phyloP scores from a whole-genome alignment of 2,329 filamentous ascomycete genomes.

The Simplicillium aogashimaense region DNA sequence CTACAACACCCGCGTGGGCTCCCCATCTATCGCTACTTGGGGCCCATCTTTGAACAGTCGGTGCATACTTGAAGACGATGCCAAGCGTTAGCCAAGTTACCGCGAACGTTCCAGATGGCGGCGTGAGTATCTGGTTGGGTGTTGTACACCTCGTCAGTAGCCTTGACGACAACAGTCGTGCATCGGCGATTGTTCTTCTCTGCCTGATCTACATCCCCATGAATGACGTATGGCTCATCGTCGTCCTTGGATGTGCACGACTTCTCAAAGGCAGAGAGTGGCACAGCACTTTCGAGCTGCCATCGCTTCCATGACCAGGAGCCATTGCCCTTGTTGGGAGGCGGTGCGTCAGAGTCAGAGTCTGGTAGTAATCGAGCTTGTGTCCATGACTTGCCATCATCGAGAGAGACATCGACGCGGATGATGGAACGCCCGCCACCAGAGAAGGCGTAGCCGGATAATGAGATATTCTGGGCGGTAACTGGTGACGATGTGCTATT shows the following conservation, averaged over 20 bases:
- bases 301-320: slow-evolving; percentile 57
- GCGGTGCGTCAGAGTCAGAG: slow-evolving; percentile 17
- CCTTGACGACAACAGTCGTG: slow-evolving; percentile 51
- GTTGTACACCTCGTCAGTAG: slow-evolving; percentile 56
- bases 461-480: slow-evolving; percentile 19
- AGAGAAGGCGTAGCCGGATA: slow-evolving; percentile 58
- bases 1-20: too few species aligned
- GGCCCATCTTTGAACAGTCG: slow-evolving; percentile 13
- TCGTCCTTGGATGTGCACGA: neutral
- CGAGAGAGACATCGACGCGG: slow-evolving; percentile 57
- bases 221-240: too few species aligned
- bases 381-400: slow-evolving; percentile 54
- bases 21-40: too few species aligned
- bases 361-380: slow-evolving; percentile 51
- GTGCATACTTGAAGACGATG: slow-evolving; percentile 40
- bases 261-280: slow-evolving; percentile 18
- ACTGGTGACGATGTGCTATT: neutral
- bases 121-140: slow-evolving; percentile 52
- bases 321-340: slow-evolving; percentile 30
- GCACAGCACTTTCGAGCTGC: slow-evolving; percentile 42
- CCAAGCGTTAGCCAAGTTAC: slow-evolving; percentile 59
- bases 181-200: slow-evolving; percentile 21
- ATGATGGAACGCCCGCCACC: slow-evolving; percentile 57
- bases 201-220: slow-evolving; percentile 5
- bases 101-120: slow-evolving; percentile 53